phyloP scores from a whole-genome alignment of 345 rosid genomes.

The Eucalyptus marginata region DNA sequence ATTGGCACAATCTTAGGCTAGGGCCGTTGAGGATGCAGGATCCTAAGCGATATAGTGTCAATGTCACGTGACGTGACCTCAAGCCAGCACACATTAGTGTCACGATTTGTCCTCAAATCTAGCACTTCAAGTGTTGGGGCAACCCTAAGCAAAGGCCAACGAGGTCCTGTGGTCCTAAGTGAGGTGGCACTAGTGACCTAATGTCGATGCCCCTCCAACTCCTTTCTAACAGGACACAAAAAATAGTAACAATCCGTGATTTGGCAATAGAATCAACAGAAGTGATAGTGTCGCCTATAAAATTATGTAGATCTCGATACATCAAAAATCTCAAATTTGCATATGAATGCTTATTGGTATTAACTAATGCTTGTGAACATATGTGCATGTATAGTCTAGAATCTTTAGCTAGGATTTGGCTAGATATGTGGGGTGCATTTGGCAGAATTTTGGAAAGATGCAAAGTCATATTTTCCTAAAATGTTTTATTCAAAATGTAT shows the following conservation, averaged over 20 bases:
- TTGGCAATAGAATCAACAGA: not conserved
- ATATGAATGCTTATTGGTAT: not conserved
- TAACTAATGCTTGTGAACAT: not conserved
- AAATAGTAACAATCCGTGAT: not conserved
- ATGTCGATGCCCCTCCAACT: too few species aligned
- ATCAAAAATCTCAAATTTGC: not conserved
- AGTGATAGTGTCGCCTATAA: not conserved
- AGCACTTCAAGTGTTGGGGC: too few species aligned
- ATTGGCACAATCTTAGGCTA: too few species aligned
- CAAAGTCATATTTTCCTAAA: not conserved
- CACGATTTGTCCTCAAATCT: too few species aligned
- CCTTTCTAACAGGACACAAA: not conserved
- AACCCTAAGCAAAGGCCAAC: too few species aligned
- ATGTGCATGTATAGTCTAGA: not conserved
- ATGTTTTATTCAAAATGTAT: too few species aligned
- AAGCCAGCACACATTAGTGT: too few species aligned
- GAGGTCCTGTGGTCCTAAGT: too few species aligned
- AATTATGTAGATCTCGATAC: not conserved
- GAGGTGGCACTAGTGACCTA: too few species aligned
- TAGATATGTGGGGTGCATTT: not conserved
- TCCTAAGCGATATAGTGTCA: too few species aligned
- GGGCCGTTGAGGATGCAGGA: too few species aligned
- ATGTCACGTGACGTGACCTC: too few species aligned
- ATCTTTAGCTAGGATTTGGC: not conserved
- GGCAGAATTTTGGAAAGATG: not conserved